A percentile compares a stretch with the other conserved stretches of the same genome.
phyloP scores from a whole-genome alignment of 2,329 filamentous ascomycete species.

The Colletotrichum salicis region DNA sequence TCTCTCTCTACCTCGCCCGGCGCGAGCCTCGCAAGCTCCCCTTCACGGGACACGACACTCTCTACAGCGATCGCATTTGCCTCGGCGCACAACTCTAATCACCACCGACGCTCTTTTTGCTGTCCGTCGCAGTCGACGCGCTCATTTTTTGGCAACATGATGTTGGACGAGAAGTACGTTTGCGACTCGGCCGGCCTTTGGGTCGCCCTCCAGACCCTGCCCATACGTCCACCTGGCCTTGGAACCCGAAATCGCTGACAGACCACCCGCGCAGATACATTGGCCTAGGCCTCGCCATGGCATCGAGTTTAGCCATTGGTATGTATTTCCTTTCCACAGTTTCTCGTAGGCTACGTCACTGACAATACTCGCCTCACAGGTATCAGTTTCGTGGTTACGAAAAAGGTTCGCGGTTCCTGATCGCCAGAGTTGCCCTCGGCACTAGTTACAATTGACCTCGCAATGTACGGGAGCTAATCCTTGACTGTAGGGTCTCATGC shows the following conservation, averaged over 20 bases:
- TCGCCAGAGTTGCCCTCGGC: slow-evolving; percentile 4
- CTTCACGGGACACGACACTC: slow-evolving; percentile 27
- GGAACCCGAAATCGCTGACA: slow-evolving; percentile 43
- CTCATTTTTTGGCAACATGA: slow-evolving; percentile 34
- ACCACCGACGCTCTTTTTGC: slow-evolving; percentile 28
- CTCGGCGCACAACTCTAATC: slow-evolving; percentile 19
- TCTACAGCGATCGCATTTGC: slow-evolving; percentile 16
- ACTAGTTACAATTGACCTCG: slow-evolving; percentile 7
- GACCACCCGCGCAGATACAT: slow-evolving; percentile 69
- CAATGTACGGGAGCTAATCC: slow-evolving; percentile 37
- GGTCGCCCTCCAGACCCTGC: background rate
- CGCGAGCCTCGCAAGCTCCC: slow-evolving; percentile 38
- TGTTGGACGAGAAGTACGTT: slow-evolving; percentile 38
- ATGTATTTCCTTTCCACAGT: slow-evolving; percentile 38
- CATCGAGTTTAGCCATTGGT: slow-evolving; percentile 81
- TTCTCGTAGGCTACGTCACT: slow-evolving; percentile 26
- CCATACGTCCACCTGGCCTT: slow-evolving; percentile 12
- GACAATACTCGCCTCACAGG: slow-evolving; percentile 60
- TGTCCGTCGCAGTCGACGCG: slow-evolving; percentile 21
- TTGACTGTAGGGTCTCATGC: slow-evolving; percentile 78
- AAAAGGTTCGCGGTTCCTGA: slow-evolving; percentile 75
- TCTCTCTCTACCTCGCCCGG: slow-evolving; percentile 37
- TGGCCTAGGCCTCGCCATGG: slow-evolving; percentile 79
- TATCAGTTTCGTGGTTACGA: slow-evolving; percentile 98
- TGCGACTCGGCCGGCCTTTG: slow-evolving; percentile 25